Evolutionary conservation across 345 rosid genomes (phyloP).

Genomic region (Eucalyptus pauciflora): DNA sequence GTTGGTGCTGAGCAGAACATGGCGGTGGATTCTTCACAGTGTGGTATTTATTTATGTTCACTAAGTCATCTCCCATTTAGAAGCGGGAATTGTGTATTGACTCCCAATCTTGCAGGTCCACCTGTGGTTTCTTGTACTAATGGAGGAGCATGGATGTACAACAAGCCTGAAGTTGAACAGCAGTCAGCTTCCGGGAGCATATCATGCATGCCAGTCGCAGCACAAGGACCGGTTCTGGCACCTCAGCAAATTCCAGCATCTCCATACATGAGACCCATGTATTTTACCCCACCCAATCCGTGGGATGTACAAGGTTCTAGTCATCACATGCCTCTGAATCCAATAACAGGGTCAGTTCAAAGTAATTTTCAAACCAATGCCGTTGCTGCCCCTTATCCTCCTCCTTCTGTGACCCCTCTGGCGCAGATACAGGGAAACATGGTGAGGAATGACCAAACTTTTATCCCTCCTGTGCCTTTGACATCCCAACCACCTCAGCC

Average conservation of each 20-base stretch:
- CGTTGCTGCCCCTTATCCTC: slow-evolving; percentile 54
- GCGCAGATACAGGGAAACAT: slow-evolving; percentile 64
- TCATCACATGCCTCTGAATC: slow-evolving; percentile 41
- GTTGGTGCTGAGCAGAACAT: slow-evolving; percentile 14
- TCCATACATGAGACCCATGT: slow-evolving; percentile 54
- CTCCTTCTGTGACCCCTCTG: slow-evolving; percentile 70
- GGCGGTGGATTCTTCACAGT: slow-evolving; percentile 22
- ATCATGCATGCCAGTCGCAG: slow-evolving; percentile 34
- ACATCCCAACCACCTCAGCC: slow-evolving; percentile 40
- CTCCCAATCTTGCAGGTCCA: slow-evolving; percentile 10
- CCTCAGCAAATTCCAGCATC: slow-evolving; percentile 63
- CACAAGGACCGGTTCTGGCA: slow-evolving; percentile 53
- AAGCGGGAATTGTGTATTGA: neutral
- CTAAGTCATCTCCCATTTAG: neutral
- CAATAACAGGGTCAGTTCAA: slow-evolving; percentile 31
- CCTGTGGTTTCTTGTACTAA: slow-evolving; percentile 10
- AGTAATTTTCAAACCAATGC: slow-evolving; percentile 38
- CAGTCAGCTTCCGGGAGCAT: slow-evolving; percentile 46
- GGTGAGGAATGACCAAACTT: slow-evolving; percentile 48
- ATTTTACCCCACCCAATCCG: slow-evolving; percentile 55
- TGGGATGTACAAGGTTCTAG: slow-evolving; percentile 68
- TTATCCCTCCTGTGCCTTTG: slow-evolving; percentile 31
- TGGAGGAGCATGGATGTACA: slow-evolving; percentile 26
- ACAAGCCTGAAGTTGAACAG: slow-evolving; percentile 17
- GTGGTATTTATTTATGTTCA: neutral